Base-by-base conservation (phyloP, 2,329 filamentous ascomycete genomes). In the Dactylellina sp. region DNA sequence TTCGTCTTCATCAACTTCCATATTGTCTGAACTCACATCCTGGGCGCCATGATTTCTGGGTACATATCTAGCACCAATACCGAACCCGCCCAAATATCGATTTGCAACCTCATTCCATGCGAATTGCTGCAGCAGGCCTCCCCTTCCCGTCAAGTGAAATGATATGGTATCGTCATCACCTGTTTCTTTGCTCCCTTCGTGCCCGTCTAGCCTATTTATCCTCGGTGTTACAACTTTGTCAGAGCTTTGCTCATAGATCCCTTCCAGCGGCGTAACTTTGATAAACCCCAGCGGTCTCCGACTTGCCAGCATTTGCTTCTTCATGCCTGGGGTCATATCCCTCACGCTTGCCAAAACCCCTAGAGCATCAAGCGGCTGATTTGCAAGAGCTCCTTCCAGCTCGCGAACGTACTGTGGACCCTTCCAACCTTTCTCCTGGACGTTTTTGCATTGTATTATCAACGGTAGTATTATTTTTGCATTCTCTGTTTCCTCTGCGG, bases 331-430 rank as follows among this genome's bases (percentile, higher is more conserved):
- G 0, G 93, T 96, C 32, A 92, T 90, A 60, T 88, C 84, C 74
- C 85, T 84, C 75, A 89, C 87, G 2, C 88, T 86, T 22, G 91
- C 89, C 61, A 97, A 81, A 14, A 97, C 79, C 0, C 88, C 93
- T 35, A 97, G 80, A 4, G 91, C 88, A 12, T 86, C 84, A 0
- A 83, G 80, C 0, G 92, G 93, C 5, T 91, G 90, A 11, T 88
- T 89, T 0, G 85, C 84, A 78, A 95, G 90, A 0, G 92, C 87
- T 2, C 94, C 94, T 79, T 92, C 91, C 1, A 94, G 84, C 81
- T 94, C 91, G n/a, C 91, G 86, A 7, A 92, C 82, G 50, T 88
- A 82, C 32, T 84, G 82, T 0, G 91, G 91, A 1, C 77, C 78
- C 0, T 86, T 84, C 11, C 84, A 80, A 49, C 83, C 83, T 65